Percentiles rank a stretch among this genome's conserved stretches.
Conservation (phyloP, 345 rosid species). For the Eucalyptus brandiana region DNA sequence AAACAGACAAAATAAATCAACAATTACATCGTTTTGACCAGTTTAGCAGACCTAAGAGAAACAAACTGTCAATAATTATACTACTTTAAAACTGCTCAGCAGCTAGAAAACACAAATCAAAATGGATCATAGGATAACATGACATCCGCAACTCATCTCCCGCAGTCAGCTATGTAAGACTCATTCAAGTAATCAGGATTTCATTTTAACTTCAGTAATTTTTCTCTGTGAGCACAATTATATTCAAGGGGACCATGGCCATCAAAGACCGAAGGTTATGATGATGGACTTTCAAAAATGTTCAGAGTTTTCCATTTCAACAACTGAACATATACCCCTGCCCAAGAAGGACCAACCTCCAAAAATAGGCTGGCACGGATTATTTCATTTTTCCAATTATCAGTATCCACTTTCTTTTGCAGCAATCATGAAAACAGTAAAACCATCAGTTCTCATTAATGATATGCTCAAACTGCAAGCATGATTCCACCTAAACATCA, state of each 20-base stretch:
- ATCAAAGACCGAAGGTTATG: background rate
- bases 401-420: background rate
- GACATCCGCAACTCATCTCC: background rate
- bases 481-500: background rate
- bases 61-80: background rate
- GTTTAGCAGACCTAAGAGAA: background rate
- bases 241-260: background rate
- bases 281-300: background rate
- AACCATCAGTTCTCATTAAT: background rate
- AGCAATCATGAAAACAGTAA: background rate
- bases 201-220: background rate
- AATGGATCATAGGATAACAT: background rate
- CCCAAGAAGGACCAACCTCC: background rate
- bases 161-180: background rate
- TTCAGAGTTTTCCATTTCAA: background rate
- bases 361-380: background rate
- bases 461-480: background rate
- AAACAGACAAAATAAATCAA: background rate
- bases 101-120: background rate
- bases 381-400: background rate
- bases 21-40: background rate
- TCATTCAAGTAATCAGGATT: background rate
- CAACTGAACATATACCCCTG: background rate
- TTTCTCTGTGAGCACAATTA: background rate
- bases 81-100: background rate